phyloP scores from a whole-genome alignment of 2,329 filamentous ascomycete species.

The Penicillium freii region DNA sequence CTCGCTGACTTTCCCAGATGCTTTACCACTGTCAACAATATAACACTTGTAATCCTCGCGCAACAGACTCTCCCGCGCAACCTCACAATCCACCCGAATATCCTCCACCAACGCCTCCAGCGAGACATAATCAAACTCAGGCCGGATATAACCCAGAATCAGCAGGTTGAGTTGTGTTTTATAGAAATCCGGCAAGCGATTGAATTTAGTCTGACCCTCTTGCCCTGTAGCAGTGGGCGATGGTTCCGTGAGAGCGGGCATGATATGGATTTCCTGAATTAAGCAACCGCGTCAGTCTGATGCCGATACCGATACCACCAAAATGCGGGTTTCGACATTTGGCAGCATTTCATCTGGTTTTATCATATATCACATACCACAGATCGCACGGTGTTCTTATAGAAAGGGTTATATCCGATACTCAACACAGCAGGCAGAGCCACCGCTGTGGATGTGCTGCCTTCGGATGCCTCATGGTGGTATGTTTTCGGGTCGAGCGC shows the following conservation, averaged over 20 bases:
- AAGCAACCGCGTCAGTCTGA: neutral
- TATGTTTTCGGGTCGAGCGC: constrained; percentile 57
- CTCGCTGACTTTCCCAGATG: constrained; percentile 29
- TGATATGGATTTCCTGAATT: constrained; percentile 73
- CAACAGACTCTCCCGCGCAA: constrained; percentile 70
- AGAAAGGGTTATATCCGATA: constrained; percentile 96
- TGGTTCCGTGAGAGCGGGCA: constrained; percentile 64
- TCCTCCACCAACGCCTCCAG: constrained; percentile 82
- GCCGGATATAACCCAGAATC: constrained; percentile 82
- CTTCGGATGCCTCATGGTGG: constrained; percentile 21
- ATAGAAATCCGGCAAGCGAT: constrained; percentile 72
- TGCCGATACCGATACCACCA: neutral
- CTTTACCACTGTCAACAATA: constrained; percentile 32
- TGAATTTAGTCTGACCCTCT: constrained; percentile 35
- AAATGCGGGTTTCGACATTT: neutral
- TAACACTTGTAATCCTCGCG: constrained; percentile 59
- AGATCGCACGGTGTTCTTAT: constrained; percentile 82
- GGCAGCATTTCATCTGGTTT: neutral
- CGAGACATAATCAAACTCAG: constrained; percentile 83
- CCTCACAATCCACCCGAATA: constrained; percentile 84
- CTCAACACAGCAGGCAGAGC: constrained; percentile 88
- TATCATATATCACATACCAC: constrained; percentile 51
- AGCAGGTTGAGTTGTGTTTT: constrained; percentile 73
- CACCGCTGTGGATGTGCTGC: constrained; percentile 19
- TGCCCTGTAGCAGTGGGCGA: constrained; percentile 32